Evolutionary conservation across 2,329 filamentous ascomycete genomes (phyloP).

Genomic region (Pestalotiopsis sp.): DNA sequence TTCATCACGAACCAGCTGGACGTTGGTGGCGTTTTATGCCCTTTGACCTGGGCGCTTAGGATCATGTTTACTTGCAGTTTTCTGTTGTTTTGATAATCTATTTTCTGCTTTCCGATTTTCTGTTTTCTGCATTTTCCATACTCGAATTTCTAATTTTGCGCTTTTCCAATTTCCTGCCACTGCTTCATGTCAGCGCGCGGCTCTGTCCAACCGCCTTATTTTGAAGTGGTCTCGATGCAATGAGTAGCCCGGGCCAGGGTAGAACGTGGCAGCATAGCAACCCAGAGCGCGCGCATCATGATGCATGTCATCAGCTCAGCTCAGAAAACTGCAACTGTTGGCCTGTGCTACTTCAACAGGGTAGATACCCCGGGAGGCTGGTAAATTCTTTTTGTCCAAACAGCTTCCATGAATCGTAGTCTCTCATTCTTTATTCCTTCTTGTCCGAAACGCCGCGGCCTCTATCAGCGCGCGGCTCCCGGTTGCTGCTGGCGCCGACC

Average conservation of each 20-base stretch:
- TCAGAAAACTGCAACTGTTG: conserved; percentile 18
- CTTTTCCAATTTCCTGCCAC: neutral
- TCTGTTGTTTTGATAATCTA: neutral
- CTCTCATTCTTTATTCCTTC: conserved; percentile 3
- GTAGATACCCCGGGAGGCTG: conserved; percentile 19
- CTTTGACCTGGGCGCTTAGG: neutral
- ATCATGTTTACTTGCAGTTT: neutral
- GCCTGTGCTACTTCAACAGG: conserved; percentile 15
- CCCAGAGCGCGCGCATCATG: conserved; percentile 26
- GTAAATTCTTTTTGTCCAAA: conserved; percentile 21
- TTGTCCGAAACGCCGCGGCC: conserved; percentile 16
- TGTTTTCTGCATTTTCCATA: neutral
- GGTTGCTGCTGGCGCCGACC: conserved; percentile 19
- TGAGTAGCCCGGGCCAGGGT: conserved; percentile 17
- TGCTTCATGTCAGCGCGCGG: neutral
- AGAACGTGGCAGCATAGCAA: conserved; percentile 9
- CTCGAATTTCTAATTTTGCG: neutral
- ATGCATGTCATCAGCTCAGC: conserved; percentile 23
- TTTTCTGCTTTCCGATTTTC: neutral
- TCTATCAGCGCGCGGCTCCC: conserved; percentile 24
- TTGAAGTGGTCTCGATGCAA: conserved; percentile 11
- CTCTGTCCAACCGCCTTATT: neutral
- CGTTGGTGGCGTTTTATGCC: neutral
- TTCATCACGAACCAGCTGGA: neutral
- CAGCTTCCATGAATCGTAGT: neutral